A percentile compares a stretch with the other conserved stretches of the same genome.
These are phyloP conservation scores for Trichoderma semiorbis DNA, from an alignment of 2,329 filamentous ascomycete genomes.

Conservation along the genomic window DNA sequence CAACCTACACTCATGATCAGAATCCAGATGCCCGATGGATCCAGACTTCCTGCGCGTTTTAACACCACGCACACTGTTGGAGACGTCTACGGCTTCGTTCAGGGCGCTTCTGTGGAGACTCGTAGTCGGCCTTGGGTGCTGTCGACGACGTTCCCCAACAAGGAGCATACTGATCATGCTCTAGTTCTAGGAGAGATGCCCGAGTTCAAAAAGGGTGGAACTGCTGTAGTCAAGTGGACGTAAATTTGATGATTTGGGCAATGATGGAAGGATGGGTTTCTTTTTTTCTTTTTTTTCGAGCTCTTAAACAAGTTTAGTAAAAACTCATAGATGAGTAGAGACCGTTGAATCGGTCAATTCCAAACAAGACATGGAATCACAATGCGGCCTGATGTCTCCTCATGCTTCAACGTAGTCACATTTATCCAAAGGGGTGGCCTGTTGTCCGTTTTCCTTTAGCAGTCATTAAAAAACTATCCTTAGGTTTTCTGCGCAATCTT, in stretches of 20 bases:
- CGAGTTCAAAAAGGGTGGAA: conserved; percentile 65
- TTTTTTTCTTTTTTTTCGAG: neutral
- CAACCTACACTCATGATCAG: conserved; percentile 68
- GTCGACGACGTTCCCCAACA: conserved; percentile 79
- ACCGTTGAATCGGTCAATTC: neutral
- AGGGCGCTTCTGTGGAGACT: conserved; percentile 57
- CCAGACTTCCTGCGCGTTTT: conserved; percentile 73
- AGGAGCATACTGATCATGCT: conserved; percentile 69
- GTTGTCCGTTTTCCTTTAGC: neutral
- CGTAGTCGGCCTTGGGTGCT: conserved; percentile 64
- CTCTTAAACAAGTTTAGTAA: neutral
- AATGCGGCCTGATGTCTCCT: neutral
- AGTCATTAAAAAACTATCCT: neutral
- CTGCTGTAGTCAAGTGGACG: conserved; percentile 60
- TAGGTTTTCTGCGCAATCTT: neutral
- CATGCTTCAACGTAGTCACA: neutral
- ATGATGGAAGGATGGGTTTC: neutral
- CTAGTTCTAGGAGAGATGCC: conserved; percentile 56
- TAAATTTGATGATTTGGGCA: conserved; percentile 21
- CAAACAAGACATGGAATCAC: neutral
- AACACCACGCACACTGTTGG: conserved; percentile 75
- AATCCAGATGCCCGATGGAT: conserved; percentile 75
- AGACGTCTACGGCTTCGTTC: conserved; percentile 73
- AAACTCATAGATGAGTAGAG: conserved; percentile 17
- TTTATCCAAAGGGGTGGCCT: neutral